phyloP scores from a whole-genome alignment of 2,329 filamentous ascomycete genomes.

The Bertia moriformis region DNA sequence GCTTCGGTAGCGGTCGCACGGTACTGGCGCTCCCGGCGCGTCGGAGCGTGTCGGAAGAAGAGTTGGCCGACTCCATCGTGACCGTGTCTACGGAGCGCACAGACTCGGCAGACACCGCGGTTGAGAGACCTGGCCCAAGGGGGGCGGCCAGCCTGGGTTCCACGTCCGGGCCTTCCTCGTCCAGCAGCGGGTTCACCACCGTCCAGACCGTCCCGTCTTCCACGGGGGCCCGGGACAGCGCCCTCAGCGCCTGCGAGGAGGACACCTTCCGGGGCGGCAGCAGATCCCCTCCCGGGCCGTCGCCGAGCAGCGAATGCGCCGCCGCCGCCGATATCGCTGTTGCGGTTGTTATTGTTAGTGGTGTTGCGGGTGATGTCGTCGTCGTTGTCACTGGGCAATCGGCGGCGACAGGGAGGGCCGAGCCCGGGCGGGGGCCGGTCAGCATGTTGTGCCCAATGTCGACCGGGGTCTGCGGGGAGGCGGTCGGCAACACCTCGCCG shows the following conservation, averaged over 20 bases:
- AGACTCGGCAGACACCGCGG: background rate
- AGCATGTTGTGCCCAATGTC: constrained; percentile 15
- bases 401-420: constrained; percentile 8
- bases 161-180: background rate
- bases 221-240: constrained; percentile 32
- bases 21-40: background rate
- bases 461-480: constrained; percentile 31
- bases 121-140: too few relatives aligned
- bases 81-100: background rate
- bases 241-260: constrained; percentile 36
- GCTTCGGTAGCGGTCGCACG: background rate
- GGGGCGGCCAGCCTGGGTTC: background rate
- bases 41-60: background rate
- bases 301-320: constrained; percentile 16
- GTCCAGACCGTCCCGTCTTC: constrained; percentile 37
- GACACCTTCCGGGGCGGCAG: constrained; percentile 35
- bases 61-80: background rate
- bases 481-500: constrained; percentile 42
- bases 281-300: constrained; percentile 23
- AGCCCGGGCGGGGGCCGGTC: constrained; percentile 10
- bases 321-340: too few relatives aligned
- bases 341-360: too few relatives aligned
- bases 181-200: constrained; percentile 18
- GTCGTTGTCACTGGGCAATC: constrained; percentile 9
- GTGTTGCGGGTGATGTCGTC: too few relatives aligned